Percentiles rank a stretch among this genome's conserved stretches.
phyloP scores from a whole-genome alignment of 106 monocot species.

The Dendrobium chrysotoxum region DNA sequence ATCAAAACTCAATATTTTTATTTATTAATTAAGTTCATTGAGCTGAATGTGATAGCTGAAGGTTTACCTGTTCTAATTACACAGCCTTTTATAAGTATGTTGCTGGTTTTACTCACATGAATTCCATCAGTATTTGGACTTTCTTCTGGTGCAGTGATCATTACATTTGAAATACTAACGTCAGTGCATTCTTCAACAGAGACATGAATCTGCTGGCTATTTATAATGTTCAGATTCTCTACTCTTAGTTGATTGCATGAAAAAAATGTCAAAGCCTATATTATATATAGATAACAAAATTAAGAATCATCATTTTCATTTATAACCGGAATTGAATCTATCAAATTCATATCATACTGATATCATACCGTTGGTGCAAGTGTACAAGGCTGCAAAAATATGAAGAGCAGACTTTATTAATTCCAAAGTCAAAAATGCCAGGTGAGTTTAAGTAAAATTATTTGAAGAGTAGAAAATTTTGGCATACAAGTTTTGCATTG shows the following conservation, averaged over 20 bases:
- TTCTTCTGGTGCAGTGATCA: constrained; percentile 35
- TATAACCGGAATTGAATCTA: not conserved
- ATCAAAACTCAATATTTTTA: too few species aligned
- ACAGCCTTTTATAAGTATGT: constrained; percentile 41
- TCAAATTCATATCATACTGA: not conserved
- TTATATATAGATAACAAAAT: constrained; percentile 6
- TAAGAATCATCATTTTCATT: not conserved
- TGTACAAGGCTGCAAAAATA: constrained; percentile 52
- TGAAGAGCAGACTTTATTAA: not conserved
- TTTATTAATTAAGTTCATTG: too few species aligned
- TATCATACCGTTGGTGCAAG: constrained; percentile 63
- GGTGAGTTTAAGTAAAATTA: not conserved
- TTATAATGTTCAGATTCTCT: constrained; percentile 34
- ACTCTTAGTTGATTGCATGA: constrained; percentile 44
- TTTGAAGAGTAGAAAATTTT: not conserved
- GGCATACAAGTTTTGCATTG: constrained; percentile 6
- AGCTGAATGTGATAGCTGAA: too few species aligned
- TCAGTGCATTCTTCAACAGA: constrained; percentile 35
- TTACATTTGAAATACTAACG: constrained; percentile 30
- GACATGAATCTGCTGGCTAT: constrained; percentile 77
- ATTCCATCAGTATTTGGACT: constrained; percentile 94
- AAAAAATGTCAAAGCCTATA: constrained; percentile 61
- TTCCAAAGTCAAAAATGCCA: not conserved
- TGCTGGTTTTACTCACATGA: constrained; percentile 43
- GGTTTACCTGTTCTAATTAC: constrained; percentile 51